These are phyloP conservation scores for Discostella stelligera DNA, from an alignment of 352 stramenopile genomes.

Conservation along the genomic window DNA sequence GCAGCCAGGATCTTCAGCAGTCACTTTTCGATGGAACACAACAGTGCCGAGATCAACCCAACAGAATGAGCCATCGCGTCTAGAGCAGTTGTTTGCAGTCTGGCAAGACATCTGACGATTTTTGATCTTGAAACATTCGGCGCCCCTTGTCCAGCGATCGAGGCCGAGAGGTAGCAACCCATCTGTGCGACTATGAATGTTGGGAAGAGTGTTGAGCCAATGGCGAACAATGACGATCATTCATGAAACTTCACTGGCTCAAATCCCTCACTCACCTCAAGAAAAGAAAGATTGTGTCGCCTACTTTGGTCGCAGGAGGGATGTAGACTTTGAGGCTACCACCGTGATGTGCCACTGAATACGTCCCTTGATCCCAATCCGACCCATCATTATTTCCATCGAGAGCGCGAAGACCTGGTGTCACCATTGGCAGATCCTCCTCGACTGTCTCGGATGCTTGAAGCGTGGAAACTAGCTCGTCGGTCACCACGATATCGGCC, in stretches of 20 bases:
- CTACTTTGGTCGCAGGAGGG: constrained; percentile 30
- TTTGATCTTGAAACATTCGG: constrained; percentile 50
- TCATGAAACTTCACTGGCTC: background rate
- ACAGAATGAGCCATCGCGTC: constrained; percentile 39
- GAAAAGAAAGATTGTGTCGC: constrained; percentile 56
- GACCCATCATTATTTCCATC: background rate
- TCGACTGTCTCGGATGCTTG: constrained; percentile 22
- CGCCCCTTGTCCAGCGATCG: constrained; percentile 33
- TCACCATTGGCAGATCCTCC: constrained; percentile 13
- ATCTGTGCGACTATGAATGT: constrained; percentile 33
- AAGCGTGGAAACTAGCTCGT: background rate
- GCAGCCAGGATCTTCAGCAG: constrained; percentile 34
- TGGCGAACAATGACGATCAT: background rate
- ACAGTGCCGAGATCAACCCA: constrained; percentile 45
- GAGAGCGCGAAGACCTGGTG: constrained; percentile 3
- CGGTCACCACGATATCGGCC: background rate
- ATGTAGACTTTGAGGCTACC: constrained; percentile 40
- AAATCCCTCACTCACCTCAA: constrained; percentile 20
- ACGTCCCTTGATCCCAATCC: constrained; percentile 43
- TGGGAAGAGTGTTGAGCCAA: background rate
- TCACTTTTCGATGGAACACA: constrained; percentile 47
- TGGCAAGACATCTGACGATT: constrained; percentile 40
- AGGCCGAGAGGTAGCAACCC: constrained; percentile 36
- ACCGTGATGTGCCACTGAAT: constrained; percentile 22
- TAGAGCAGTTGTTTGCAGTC: constrained; percentile 31